Base-by-base conservation (phyloP, 495 filamentous ascomycete genomes). In the Rusavskia elegans region DNA sequence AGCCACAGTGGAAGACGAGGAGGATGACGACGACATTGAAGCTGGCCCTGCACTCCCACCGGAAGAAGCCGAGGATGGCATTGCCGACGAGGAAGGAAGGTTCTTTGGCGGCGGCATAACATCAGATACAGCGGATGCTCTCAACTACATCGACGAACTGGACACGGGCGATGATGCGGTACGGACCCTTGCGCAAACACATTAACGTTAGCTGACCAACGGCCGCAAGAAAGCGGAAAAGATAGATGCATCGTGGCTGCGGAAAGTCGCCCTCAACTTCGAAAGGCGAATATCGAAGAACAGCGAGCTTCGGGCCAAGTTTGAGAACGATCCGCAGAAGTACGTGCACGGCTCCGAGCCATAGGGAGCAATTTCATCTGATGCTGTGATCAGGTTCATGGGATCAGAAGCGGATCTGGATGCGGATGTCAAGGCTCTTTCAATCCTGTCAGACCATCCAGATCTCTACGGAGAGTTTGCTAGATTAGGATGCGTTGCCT, bases 51-150 rank as follows among this genome's bases (percentile, higher is more conserved):
- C 80, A 32, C 61, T 83, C 14, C 87, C 87, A 1, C 80, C 81
- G 1, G 70, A 73, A 35, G 76, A 76, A 40, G 79, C 81, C 16
- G 70, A 74, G 32, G 76, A 75, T 50, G 73, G 74, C 52, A 60
- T 66, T 16, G 44, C 10, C 44, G 90, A 95, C 61, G 85, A 93
- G 50, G 92, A 89, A 53, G 89, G 90, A 0, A 80, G 92, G 46
- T 99, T 99, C 71, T 97, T 94, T 60, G 92, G 90, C 41, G 86
- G 87, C 51, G 92, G 92, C 41, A 82, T 97, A 57, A 85, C 84
- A 27, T 76, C 78, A 30, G 75, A 83, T 52, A 87, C 92, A 52
- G 80, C 78, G 3, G 79, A 90, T 53, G 87, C 89, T n/a, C 77
- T 99, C 62, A 83, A 97, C 63, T 96, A 83, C 63, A 81, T 99